Base-by-base conservation (phyloP, 345 rosid genomes). In the Lepidium sativum region DNA sequence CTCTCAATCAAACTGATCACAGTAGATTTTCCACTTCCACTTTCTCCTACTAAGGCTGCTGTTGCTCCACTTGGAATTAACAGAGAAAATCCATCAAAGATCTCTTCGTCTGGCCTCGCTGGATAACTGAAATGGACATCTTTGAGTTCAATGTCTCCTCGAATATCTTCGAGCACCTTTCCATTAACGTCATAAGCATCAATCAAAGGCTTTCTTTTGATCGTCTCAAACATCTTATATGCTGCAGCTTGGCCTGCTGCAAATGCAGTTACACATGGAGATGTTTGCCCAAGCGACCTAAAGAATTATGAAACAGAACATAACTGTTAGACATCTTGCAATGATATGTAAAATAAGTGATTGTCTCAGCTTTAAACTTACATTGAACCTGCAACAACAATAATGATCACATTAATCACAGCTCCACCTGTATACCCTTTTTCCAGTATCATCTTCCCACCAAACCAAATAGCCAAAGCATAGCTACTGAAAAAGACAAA, bases 1-100 rank as follows among this genome's bases (percentile, higher is more conserved):
- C 97, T 82, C 77, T 89, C 91, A 4, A 89, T 80, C 43, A 89
- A 68, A 75, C 88, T 87, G 29, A 87, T 81, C 1, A 81, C 91
- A 0, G 97, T 89, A n/a, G 97, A 89, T 72, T 86, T 89, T 21
- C 95, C 95, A 49, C 97, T 89, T 57, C 97, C 97, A 23, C 95
- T 89, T 58, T 89, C 89, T 37, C 97, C 97, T 41, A 89, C 97
- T 64, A 89, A 61, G 12, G 97, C 97, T 12, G 84, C 79, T 14
- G 89, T 86, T 17, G 86, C 69, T 12, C 97, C 95, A 15, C 83
- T 77, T 0, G 84, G 57, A 23, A 89, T 86, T 20, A 63, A 63
- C 35, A 89, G 80, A n/a, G 86, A 86, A 68, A 89, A 89, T 1
- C 95, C 89, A 4, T 68, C 51, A 40, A 89, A 87, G 33, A 89